Evolutionary conservation across 352 stramenopile genomes (phyloP).

Genomic region (Globisporangium cederbergense): DNA sequence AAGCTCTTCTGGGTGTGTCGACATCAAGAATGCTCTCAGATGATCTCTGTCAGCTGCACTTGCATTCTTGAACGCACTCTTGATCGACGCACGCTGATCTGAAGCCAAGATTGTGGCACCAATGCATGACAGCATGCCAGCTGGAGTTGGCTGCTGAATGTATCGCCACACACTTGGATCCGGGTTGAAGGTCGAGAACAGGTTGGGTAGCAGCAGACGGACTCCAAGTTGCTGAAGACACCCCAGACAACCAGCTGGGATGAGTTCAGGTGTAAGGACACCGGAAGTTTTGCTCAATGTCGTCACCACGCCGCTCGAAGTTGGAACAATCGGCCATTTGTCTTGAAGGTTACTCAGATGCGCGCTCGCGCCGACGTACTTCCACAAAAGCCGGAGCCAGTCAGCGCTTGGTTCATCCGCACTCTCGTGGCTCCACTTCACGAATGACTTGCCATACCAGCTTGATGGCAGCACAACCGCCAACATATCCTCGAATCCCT

Average conservation of each 20-base stretch:
- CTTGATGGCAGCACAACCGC: conserved; percentile 36
- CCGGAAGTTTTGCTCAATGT: conserved; percentile 37
- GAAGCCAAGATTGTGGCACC: conserved; percentile 14
- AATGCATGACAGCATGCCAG: conserved; percentile 48
- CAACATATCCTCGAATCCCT: conserved; percentile 56
- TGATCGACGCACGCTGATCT: conserved; percentile 7
- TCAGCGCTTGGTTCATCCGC: conserved; percentile 31
- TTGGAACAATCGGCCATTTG: conserved; percentile 71
- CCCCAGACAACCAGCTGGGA: conserved; percentile 35
- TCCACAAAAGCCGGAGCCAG: conserved; percentile 66
- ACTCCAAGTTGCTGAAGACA: conserved; percentile 50
- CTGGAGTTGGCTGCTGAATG: conserved; percentile 65
- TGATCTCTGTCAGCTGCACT: conserved; percentile 32
- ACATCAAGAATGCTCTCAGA: conserved; percentile 44
- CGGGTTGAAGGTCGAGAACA: conserved; percentile 53
- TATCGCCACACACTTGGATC: conserved; percentile 64
- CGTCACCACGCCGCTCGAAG: conserved; percentile 35
- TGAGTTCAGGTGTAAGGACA: conserved; percentile 52
- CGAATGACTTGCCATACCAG: conserved; percentile 39
- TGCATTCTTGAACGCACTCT: conserved; percentile 22
- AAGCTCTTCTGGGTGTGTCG: conserved; percentile 34
- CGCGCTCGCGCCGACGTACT: conserved; percentile 48
- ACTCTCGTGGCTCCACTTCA: conserved; percentile 27
- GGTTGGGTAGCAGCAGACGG: conserved; percentile 46
- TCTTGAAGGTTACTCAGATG: conserved; percentile 43